phyloP scores from a whole-genome alignment of 1,139 yeast genomes.

The Eremothecium sinecaudum region DNA sequence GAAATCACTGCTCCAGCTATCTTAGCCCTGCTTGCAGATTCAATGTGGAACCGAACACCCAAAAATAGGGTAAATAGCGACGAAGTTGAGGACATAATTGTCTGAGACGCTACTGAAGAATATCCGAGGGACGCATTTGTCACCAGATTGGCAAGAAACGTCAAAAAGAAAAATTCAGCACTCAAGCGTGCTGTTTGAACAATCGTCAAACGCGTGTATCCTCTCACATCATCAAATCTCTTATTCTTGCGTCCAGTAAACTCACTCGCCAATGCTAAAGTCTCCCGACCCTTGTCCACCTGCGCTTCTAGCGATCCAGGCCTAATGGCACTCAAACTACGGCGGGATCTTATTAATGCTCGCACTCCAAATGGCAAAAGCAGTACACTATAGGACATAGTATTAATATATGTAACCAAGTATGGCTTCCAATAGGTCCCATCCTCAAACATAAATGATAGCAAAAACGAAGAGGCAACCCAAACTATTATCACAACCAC shows the following conservation, averaged over 20 bases:
- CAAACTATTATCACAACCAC: conserved; percentile 71
- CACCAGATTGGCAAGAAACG: conserved; percentile 85
- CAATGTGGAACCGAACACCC: conserved; percentile 69
- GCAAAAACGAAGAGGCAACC: conserved; percentile 79
- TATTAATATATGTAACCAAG: conserved; percentile 81
- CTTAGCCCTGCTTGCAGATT: conserved; percentile 55
- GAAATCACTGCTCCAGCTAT: conserved; percentile 61
- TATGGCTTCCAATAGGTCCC: conserved; percentile 81
- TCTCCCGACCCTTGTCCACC: conserved; percentile 15
- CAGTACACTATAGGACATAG: conserved; percentile 73
- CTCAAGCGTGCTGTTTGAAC: conserved; percentile 49
- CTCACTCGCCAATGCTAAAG: conserved; percentile 3
- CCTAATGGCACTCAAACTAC: not conserved
- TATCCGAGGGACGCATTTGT: conserved; percentile 80
- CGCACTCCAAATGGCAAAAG: conserved; percentile 26
- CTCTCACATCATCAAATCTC: not conserved
- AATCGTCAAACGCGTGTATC: conserved; percentile 7
- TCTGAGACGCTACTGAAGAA: conserved; percentile 89
- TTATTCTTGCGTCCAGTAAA: conserved; percentile 1
- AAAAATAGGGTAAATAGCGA: conserved; percentile 82
- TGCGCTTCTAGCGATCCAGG: conserved; percentile 23
- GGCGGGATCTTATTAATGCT: not conserved
- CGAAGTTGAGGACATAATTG: conserved; percentile 82
- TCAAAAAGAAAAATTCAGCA: conserved; percentile 69
- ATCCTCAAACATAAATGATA: conserved; percentile 62